Percentiles rank a stretch among this genome's conserved stretches.
Conservation (phyloP, 2,329 filamentous ascomycete species). For the Sordariomycetes sp. region DNA sequence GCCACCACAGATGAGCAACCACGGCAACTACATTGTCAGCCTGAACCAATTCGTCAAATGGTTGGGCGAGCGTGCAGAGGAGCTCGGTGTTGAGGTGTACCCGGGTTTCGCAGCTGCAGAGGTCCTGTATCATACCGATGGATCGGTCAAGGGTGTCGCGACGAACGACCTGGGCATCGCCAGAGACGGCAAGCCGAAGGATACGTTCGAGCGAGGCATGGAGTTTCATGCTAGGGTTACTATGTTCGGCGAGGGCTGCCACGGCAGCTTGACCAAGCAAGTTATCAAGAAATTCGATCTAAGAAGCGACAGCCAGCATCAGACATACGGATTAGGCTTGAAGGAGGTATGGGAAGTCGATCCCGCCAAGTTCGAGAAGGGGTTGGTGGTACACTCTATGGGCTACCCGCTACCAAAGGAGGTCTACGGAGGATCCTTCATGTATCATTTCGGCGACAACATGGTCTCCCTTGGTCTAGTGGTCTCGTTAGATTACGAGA, state of each 20-base stretch:
- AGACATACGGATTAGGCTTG: conserved; percentile 89
- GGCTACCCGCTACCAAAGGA: conserved; percentile 83
- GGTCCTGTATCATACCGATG: conserved; percentile 77
- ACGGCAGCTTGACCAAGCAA: conserved; percentile 91
- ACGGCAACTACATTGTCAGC: conserved; percentile 96
- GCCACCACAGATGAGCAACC: conserved; percentile 96
- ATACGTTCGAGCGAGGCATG: conserved; percentile 92
- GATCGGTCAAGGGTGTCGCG: conserved; percentile 85
- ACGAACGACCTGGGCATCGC: conserved; percentile 89
- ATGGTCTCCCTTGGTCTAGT: conserved; percentile 88
- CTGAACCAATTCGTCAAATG: conserved; percentile 93
- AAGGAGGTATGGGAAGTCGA: conserved; percentile 98
- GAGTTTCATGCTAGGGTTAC: conserved; percentile 93
- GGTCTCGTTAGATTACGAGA: conserved; percentile 88
- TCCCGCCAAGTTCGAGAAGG: conserved; percentile 84
- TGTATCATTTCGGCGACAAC: conserved; percentile 99
- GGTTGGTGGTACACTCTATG: conserved; percentile 80
- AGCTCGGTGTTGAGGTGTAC: conserved; percentile 91
- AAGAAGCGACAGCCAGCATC: conserved; percentile 77
- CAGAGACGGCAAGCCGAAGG: conserved; percentile 75
- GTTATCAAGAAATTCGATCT: conserved; percentile 91
- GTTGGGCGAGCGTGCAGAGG: conserved; percentile 93
- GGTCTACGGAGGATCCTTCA: conserved; percentile 95
- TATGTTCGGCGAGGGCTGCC: conserved; percentile 88
- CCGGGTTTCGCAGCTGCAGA: conserved; percentile 93